Evolutionary conservation across 2,329 filamentous ascomycete genomes (phyloP), one percentile per base, ranked within the genome.

Genomic region (Paraconiothyrium brasiliense): DNA sequence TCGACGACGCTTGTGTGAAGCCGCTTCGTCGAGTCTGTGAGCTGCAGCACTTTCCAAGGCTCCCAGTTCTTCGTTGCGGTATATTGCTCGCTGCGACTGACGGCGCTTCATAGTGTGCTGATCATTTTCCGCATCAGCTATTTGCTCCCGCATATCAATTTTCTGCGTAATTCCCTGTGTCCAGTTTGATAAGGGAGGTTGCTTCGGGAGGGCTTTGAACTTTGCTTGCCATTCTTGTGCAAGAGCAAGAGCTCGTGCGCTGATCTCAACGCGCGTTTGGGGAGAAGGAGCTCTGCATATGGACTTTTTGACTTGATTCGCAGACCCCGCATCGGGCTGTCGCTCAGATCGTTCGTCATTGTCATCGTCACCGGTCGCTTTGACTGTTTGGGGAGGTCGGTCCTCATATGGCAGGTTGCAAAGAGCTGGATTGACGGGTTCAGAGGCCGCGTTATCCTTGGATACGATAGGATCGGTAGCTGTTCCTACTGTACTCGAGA

Each of bases 181-280:
- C 32, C 22, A 14, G n/a, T 37, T 10, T 24, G 35, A 13, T n/a
- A 27, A 11, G 3, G 34, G 4, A 9, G 49, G 32, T 27, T 39
- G 39, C n/a, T 39, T 39, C 34, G n/a, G 34, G 6, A 39, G 13
- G 1, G 30, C 20, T 41, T 52, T 52, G 22, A 52, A 27, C 35
- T 52, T 52, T n/a, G 49, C 49, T 39, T 39, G 49, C 49, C 49
- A 52, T 14, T 52, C 49, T 39, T 52, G 49, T 24, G 49, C 32
- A 39, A 52, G 7, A 2, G 49, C 49, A 39, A 39, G 34, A 52
- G 49, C 49, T 52, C 49, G 49, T 24, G 34, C 20, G 8, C 35
- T 39, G 14, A 34, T 27, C 34, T 52, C 49, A 8, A 52, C 34
- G n/a, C 49, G 32, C 14, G 49, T 39, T 41, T 20, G 35, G 4